A percentile compares a stretch with the other conserved stretches of the same genome.
These are phyloP conservation scores for Dryadomyces sulphureus DNA, from an alignment of 2,329 filamentous ascomycete species.

Conservation along the genomic window DNA sequence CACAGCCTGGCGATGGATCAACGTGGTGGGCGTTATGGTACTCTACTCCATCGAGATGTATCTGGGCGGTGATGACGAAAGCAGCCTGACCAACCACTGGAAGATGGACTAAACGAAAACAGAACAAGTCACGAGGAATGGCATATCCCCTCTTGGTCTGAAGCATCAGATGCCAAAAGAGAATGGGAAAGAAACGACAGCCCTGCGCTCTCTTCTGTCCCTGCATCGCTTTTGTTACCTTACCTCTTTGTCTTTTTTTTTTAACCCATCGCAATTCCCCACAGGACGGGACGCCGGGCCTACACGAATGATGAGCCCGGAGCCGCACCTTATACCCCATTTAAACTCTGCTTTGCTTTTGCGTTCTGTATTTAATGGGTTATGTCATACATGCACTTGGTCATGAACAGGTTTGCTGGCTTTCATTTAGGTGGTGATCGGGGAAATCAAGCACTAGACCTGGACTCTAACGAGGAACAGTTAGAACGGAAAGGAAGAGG, in stretches of 20 bases:
- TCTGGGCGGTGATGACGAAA: slow-evolving; percentile 69
- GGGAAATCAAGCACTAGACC: not conserved
- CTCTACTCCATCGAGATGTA: slow-evolving; percentile 85
- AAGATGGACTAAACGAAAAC: slow-evolving; percentile 55
- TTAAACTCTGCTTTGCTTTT: slow-evolving; percentile 1
- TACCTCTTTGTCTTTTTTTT: not conserved
- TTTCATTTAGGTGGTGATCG: not conserved
- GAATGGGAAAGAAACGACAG: not conserved
- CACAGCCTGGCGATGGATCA: slow-evolving; percentile 87
- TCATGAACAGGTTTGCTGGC: slow-evolving; percentile 1
- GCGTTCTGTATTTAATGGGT: slow-evolving; percentile 1
- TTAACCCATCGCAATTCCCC: not conserved
- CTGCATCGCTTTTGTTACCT: not conserved
- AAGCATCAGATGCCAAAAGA: not conserved
- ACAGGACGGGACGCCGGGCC: not conserved
- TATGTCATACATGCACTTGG: slow-evolving; percentile 3
- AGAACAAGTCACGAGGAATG: slow-evolving; percentile 25
- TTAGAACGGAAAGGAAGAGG: not conserved
- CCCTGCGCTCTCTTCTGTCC: no score
- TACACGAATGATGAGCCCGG: not conserved
- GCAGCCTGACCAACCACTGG: slow-evolving; percentile 65
- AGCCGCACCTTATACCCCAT: slow-evolving; percentile 2
- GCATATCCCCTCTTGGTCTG: not conserved
- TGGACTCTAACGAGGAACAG: not conserved
- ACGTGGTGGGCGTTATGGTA: slow-evolving; percentile 75